Base-by-base conservation (phyloP, 257 asterid species). In the Jacaranda mimosifolia region DNA sequence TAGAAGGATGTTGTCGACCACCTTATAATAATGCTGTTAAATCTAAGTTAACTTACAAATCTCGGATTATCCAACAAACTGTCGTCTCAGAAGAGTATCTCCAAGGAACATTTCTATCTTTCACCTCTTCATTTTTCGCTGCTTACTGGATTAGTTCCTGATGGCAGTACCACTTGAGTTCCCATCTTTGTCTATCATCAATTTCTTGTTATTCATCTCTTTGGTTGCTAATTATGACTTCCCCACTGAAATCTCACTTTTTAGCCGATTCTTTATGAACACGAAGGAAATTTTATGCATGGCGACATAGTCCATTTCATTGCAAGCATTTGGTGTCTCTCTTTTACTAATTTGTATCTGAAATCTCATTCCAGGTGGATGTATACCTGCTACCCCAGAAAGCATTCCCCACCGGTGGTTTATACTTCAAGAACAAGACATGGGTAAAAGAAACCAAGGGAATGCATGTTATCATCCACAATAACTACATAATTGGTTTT, bases 331-430 rank as follows among this genome's bases (percentile, higher is more conserved):
- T 11, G 49, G 14, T 63, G 35, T 19, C 57, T 36, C 10, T 18
- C 52, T 70, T 55, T 51, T 18, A 66, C 63, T 32, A 48, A 63
- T 63, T 59, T 68, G 3, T 64, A 35, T 51, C 52, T 73, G 78
- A 58, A 32, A 58, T 26, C 42, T 72, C 57, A 12, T 63, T 89
- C 82, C 89, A 95, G 99, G 99, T 93, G 53, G 99, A 96, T 70
- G 72, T 93, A 77, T 96, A 93, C 86, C 84, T 96, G 76, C 94
- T 96, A 42, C 98, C 99, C 17, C 98, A 91, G 75, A 85, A 75
- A 2, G 98, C 97, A 9, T 96, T 96, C 87, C 99, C 98, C 12
- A 96, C 97, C 0, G 99, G 99, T 43, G 97, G 99, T 45, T 84
- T 96, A 80, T 96, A 91, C 91, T 96, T 96, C 92, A 93, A 85